Evolutionary conservation across 768 basidiomycete genomes (phyloP).

Genomic region (Termitomyces bulborhizus): DNA sequence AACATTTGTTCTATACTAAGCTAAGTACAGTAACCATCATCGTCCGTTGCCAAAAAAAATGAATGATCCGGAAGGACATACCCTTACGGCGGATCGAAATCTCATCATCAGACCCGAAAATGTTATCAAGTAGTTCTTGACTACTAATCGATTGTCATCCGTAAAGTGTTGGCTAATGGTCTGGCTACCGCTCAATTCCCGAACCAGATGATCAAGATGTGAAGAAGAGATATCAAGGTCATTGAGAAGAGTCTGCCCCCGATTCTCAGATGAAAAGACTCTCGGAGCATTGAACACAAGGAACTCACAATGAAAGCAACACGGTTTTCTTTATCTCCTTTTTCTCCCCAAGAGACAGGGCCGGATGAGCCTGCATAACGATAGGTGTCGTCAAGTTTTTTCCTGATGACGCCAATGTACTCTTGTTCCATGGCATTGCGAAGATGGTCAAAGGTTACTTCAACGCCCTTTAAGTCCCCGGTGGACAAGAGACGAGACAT

Average conservation of each 20-base stretch:
- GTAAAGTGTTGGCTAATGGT: conserved; percentile 64
- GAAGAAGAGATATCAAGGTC: conserved; percentile 90
- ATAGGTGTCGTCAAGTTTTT: conserved; percentile 87
- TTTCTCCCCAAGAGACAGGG: conserved; percentile 56
- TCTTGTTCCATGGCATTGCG: conserved; percentile 77
- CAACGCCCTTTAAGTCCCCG: conserved; percentile 56
- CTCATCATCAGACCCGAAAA: conserved; percentile 53
- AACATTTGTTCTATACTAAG: conserved; percentile 89
- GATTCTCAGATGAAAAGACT: conserved; percentile 3
- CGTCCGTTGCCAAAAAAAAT: neutral
- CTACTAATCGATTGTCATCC: conserved; percentile 43
- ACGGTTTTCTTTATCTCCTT: conserved; percentile 75
- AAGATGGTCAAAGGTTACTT: conserved; percentile 55
- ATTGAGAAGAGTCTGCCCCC: conserved; percentile 73
- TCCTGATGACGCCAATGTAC: conserved; percentile 73
- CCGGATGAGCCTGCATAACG: conserved; percentile 38
- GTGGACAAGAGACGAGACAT: conserved; percentile 73
- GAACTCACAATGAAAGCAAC: conserved; percentile 73
- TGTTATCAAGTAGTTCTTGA: conserved; percentile 40
- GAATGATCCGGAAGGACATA: conserved; percentile 24
- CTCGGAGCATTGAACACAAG: neutral
- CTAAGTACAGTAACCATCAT: conserved; percentile 27
- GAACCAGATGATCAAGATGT: conserved; percentile 79
- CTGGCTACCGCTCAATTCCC: conserved; percentile 52
- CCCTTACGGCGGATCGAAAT: conserved; percentile 71